Base-by-base conservation (phyloP, 75 land plant genomes). In the Adiantum capillusveneris region DNA sequence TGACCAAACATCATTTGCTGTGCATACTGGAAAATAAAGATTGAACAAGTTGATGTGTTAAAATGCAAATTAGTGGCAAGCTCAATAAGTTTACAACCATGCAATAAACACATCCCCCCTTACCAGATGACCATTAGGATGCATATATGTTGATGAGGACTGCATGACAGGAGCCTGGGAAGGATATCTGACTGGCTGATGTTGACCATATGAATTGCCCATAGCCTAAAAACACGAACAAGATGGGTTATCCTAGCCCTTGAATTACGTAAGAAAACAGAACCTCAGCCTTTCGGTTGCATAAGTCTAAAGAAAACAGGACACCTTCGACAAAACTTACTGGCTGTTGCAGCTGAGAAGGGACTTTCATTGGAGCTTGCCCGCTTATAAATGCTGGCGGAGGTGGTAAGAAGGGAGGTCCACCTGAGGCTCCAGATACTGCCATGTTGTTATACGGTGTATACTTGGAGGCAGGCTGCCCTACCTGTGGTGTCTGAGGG, bases 1-100 rank as follows among this genome's bases (percentile, higher is more conserved):
- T 71, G 78, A 27, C 75, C 69, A 55, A 44, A 71, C 42, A 75
- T 65, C 63, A 75, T 58, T 26, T 65, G 78, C 12, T 64, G 78
- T 42, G 76, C 34, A 51, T 71, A 75, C 75, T 75, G 78, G 54
- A 16, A 68, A 17, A 14, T n/a, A n/a, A 2, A 34, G 39, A 25
- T n/a, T 21, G 5, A 18, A 12, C 1, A 16, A 18, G 28, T 18
- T n/a, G 34, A 28, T 16, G 37, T 30, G 0, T 22, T 36, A 17
- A 51, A 17, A 16, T 6, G 25, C 21, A 12, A 51, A 5, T 20
- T 29, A 30, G 55, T 12, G 24, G 22, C 18, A 24, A 39, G 17
- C 9, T 65, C 12, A 26, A 57, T 28, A 20, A 16, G 12, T 21
- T 6, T 1, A 24, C 14, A 42, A 22, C 16, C 20, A 20, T 18